Evolutionary conservation across 1,284 basidiomycete species (phyloP), one percentile per base, ranked within the genome.

Genomic region (Ceratobasidium sp.): DNA sequence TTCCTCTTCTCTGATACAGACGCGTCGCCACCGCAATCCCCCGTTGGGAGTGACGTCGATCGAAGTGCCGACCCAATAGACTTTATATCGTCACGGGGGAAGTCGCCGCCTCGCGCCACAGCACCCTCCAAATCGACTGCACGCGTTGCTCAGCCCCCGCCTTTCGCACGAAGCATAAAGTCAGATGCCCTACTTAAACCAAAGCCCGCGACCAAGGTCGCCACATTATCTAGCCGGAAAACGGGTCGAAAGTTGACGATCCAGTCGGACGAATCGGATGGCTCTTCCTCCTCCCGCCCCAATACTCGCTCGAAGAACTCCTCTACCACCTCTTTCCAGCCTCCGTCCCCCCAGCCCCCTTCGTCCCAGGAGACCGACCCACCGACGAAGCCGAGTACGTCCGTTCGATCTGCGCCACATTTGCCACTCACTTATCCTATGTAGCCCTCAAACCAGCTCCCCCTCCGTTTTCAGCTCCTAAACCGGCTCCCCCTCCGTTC

Each of bases 61-160:
- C 54, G 54, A 56, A 56, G 54, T 29, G 54, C 22, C 2, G 66
- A 71, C 44, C 67, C 67, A 17, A 56, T 71, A 17, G 67, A 71
- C 44, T 48, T 71, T 22, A 47, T 71, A 31, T 59, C 67, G 14
- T 36, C 44, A 2, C 67, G 48, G 48, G 45, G 36, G 14, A 29
- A 17, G 56, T 8, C 60, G 14, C 22, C 50, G 11, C 19, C 48
- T 17, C 50, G 50, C 4, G 19, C 4, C 24, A 17, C 24, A 17
- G 19, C 50, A 7, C 24, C 67, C 2, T 56, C 54, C 2, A 59
- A n/a, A 9, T 50, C 47, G 27, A 31, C 44, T 33, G 31, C 19
- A 15, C 48, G 11, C 7, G 50, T 24, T 29, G 41, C 48, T 27
- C 69, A 53, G 45, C 69, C 69, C 1, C 69, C 69, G 24, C 69